These are phyloP conservation scores for Epichloe sylvatica DNA, from an alignment of 2,329 filamentous ascomycete genomes.

Conservation along the genomic window DNA sequence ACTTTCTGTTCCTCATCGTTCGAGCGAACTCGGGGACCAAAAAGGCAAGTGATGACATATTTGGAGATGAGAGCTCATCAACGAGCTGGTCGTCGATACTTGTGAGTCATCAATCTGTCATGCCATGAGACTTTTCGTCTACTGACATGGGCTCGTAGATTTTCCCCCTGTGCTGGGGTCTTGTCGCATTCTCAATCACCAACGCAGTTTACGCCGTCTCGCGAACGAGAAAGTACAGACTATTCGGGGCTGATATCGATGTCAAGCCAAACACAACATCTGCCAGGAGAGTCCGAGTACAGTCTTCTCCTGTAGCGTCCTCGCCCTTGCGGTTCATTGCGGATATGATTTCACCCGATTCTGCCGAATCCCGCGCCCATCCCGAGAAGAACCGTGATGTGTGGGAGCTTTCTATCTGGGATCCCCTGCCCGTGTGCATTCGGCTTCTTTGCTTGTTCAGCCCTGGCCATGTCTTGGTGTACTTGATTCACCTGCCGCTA, in stretches of 20 bases:
- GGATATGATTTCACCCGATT: constrained; percentile 50
- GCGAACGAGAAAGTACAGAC: constrained; percentile 71
- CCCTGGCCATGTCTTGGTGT: constrained; percentile 81
- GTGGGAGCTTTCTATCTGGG: constrained; percentile 91
- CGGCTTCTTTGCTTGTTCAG: constrained; percentile 83
- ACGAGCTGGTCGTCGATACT: constrained; percentile 49
- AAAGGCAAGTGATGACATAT: constrained; percentile 62
- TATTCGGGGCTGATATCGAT: constrained; percentile 82
- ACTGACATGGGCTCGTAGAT: constrained; percentile 31
- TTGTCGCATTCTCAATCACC: constrained; percentile 50
- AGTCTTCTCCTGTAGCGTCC: constrained; percentile 63
- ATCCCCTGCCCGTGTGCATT: constrained; percentile 72
- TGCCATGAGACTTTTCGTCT: too few relatives aligned
- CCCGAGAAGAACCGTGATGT: constrained; percentile 74
- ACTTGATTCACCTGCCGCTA: constrained; percentile 76
- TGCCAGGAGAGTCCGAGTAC: constrained; percentile 74
- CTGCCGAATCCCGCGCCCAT: constrained; percentile 71
- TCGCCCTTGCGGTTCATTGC: constrained; percentile 68
- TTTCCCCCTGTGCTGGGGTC: constrained; percentile 52
- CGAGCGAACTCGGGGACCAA: constrained; percentile 55
- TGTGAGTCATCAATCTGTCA: constrained; percentile 24
- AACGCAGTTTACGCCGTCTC: constrained; percentile 76
- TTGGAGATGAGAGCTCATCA: constrained; percentile 53
- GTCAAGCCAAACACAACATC: constrained; percentile 64
- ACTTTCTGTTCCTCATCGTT: constrained; percentile 68